These are phyloP conservation scores for Leishmania guyanensis DNA, from an alignment of 208 protist genomes.

Conservation along the genomic window DNA sequence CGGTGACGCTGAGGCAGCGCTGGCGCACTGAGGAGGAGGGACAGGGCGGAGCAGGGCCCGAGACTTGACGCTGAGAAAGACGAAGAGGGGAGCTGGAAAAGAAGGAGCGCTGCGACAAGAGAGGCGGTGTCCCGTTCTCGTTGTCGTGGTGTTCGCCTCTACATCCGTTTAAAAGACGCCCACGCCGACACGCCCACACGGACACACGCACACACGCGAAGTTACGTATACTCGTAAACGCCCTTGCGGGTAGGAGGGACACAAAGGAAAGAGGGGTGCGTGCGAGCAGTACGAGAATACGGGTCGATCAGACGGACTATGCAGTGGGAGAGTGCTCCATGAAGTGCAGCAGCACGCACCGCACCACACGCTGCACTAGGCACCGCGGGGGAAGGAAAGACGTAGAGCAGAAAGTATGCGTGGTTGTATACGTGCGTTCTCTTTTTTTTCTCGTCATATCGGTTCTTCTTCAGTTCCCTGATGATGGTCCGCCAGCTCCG, in stretches of 20 bases:
- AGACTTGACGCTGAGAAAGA: neutral
- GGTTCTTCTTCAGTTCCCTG: neutral
- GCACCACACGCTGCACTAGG: neutral
- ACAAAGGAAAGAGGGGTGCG: neutral
- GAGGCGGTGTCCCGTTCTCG: neutral
- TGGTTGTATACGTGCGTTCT: neutral
- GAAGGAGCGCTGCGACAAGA: neutral
- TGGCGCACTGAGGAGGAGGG: neutral
- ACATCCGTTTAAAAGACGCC: neutral
- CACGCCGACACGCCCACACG: neutral
- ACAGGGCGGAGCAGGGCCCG: neutral
- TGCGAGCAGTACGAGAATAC: neutral
- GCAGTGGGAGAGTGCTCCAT: neutral
- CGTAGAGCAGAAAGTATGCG: neutral
- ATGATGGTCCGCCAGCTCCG: neutral
- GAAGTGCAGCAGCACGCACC: neutral
- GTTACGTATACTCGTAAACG: too few relatives aligned
- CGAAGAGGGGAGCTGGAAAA: neutral
- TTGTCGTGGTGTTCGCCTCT: neutral
- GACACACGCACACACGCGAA: neutral
- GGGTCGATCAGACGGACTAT: neutral
- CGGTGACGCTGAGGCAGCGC: neutral
- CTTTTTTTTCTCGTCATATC: neutral
- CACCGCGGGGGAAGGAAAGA: neutral
- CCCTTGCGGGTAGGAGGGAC: neutral